These are phyloP conservation scores for Extremus antarcticus DNA, from an alignment of 495 filamentous ascomycete genomes.

Conservation along the genomic window DNA sequence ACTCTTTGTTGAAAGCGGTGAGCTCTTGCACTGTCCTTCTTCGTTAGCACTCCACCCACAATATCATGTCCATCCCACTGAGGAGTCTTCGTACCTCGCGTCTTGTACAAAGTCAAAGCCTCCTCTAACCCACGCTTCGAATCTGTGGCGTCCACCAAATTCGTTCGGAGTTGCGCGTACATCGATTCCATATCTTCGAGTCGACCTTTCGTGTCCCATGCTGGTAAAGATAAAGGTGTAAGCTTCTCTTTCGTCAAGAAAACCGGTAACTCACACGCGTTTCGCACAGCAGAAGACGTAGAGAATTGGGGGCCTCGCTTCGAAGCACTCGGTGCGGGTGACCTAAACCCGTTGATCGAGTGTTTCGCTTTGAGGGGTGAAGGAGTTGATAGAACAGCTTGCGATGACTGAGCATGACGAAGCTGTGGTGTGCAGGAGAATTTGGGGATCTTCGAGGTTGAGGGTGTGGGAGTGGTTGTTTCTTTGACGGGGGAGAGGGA, in stretches of 20 bases:
- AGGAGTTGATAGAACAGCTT: slow-evolving; percentile 2
- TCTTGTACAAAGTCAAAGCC: slow-evolving; percentile 56
- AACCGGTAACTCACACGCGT: slow-evolving; percentile 19
- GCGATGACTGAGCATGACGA: slow-evolving; percentile 15
- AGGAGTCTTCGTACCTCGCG: slow-evolving; percentile 49
- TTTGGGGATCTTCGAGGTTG: slow-evolving; percentile 22
- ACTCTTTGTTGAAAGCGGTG: slow-evolving; percentile 46
- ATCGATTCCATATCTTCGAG: slow-evolving; percentile 56
- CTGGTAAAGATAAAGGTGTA: slow-evolving; percentile 42
- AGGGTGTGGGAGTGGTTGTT: slow-evolving; percentile 11
- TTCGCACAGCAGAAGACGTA: not conserved
- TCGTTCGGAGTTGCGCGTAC: slow-evolving; percentile 47
- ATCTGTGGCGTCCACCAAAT: slow-evolving; percentile 49
- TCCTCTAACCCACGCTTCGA: slow-evolving; percentile 57
- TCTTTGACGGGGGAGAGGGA: slow-evolving; percentile 18
- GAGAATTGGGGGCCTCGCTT: not conserved
- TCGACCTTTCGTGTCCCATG: slow-evolving; percentile 59
- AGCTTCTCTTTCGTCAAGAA: slow-evolving; percentile 63
- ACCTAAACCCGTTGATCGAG: slow-evolving; percentile 21
- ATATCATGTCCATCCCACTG: not conserved
- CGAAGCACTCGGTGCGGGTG: slow-evolving; percentile 27
- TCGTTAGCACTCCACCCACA: not conserved
- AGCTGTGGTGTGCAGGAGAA: slow-evolving; percentile 18
- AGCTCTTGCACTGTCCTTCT: slow-evolving; percentile 49
- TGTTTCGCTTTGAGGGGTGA: slow-evolving; percentile 25